Evolutionary conservation across 305 asterid genomes (phyloP), one percentile per base, ranked within the genome.

Genomic region (Caryopteris hybrid): DNA sequence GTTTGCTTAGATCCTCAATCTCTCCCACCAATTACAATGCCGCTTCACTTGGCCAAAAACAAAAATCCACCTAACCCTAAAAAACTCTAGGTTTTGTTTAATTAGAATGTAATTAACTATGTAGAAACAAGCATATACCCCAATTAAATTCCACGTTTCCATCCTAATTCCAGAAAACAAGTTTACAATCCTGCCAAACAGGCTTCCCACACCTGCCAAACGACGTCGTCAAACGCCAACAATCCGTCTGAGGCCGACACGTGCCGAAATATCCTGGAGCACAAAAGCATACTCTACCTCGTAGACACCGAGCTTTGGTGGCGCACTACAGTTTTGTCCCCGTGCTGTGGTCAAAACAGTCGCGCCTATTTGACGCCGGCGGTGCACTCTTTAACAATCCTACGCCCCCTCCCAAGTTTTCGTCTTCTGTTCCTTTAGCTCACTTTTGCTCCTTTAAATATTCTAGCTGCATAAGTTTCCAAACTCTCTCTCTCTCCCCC

Each of bases 291-390:
- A 22, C 8, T 31, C 17, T 17, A 36, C 77, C 75, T 78, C 41
- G 83, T 42, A 45, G 45, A 42, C 52, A 21, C 38, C 67, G 73
- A 38, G 60, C 42, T 52, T 61, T 47, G 46, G 41, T 6, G 64
- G 61, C 47, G 71, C 59, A 17, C 23, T 46, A 16, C 34, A 51
- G 21, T 23, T 64, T 62, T 61, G 71, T 47, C 45, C 18, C 43
- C 36, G 34, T 23, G 18, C 33, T 41, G 34, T 42, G 2, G 54
- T 67, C 68, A 29, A 46, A 13, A 17, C 41, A 43, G 58, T 31
- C 48, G n/a, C n/a, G n/a, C 38, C 64, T 75, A 79, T 66, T 66
- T 60, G 75, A 55, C 76, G 85, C 76, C 71, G 68, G 61, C 61
- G 20, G 68, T 43, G 59, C 50, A 1, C 31, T 33, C 57, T 56